phyloP scores from a whole-genome alignment of 176 grass and related monocot genomes.

The Hordeum marinum region DNA sequence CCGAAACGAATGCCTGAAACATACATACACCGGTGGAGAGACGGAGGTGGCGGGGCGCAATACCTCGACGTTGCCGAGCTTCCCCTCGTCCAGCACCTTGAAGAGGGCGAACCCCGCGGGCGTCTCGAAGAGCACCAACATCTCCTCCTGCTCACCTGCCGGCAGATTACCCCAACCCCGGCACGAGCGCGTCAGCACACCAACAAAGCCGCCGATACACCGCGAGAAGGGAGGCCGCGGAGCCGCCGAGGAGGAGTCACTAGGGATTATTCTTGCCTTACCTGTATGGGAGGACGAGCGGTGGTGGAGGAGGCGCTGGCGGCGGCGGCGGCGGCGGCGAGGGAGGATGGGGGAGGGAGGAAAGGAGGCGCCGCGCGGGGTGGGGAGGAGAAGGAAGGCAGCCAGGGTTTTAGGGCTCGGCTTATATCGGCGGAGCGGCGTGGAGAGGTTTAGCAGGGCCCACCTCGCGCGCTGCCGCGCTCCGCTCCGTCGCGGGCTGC shows the following conservation, averaged over 20 bases:
- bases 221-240: neutral
- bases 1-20: neutral
- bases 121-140: constrained; percentile 86
- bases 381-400: neutral
- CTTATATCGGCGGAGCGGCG: neutral
- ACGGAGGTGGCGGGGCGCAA: neutral
- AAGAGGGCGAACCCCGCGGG: constrained; percentile 92
- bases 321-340: constrained; percentile 9
- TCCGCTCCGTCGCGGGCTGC: neutral
- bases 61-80: constrained; percentile 79
- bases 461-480: neutral
- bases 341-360: neutral
- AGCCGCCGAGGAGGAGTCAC: neutral
- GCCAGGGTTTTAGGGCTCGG: constrained; percentile 27
- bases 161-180: neutral
- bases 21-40: neutral
- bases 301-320: neutral
- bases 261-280: neutral
- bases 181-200: neutral
- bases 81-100: constrained; percentile 90
- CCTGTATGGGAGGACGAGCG: neutral
- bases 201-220: neutral
- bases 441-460: constrained; percentile 3
- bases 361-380: constrained; percentile 22
- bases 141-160: constrained; percentile 16